Base-by-base conservation (phyloP, 805 yeast genomes). In the Saturnispora quitensis region DNA sequence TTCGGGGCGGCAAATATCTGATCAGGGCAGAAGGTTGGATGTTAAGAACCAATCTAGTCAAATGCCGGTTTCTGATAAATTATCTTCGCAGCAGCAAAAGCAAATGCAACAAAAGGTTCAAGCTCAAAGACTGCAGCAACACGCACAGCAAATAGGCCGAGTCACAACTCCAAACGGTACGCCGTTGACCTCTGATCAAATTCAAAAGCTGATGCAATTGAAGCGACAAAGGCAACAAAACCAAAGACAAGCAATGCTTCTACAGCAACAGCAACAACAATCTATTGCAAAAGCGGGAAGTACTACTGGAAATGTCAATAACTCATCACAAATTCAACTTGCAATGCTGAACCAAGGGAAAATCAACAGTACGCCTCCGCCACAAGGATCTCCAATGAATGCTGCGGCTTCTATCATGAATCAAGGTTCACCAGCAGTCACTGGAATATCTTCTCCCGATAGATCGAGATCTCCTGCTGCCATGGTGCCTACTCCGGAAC, bases 131-230 rank as follows among this genome's bases (percentile, higher is more conserved):
- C n/a, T 25, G 18, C 35, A 40, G 17, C 35, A 42, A 17, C 40
- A 45, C 13, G 50, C 38, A 12, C 47, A 49, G 20, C 51, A 50
- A 12, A 40, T 53, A 15, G 45, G 53, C n/a, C 27, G 73, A 35
- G 72, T 80, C 4, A 70, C 78, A 0, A 70, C 76, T 1, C 77
- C 83, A 9, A 76, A 77, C 59, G 82, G 82, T 3, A 72, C 78
- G 0, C 80, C 81, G 9, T 77, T 78, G 52, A 77, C 84, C 0
- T 74, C 75, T 9, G 86, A 81, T 53, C 87, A 81, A 57, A 64
- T 81, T 13, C 85, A 81, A 58, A 80, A 77, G 55, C 60, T 81
- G 45, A 64, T 80, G 45, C 82, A 77, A 50, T 56, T 75, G 34
- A 80, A 76, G 59, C 74, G 75, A 52, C 81, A 77, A 54, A 67